phyloP scores from a whole-genome alignment of 441 rosid species.

The Brassica hybrid region DNA sequence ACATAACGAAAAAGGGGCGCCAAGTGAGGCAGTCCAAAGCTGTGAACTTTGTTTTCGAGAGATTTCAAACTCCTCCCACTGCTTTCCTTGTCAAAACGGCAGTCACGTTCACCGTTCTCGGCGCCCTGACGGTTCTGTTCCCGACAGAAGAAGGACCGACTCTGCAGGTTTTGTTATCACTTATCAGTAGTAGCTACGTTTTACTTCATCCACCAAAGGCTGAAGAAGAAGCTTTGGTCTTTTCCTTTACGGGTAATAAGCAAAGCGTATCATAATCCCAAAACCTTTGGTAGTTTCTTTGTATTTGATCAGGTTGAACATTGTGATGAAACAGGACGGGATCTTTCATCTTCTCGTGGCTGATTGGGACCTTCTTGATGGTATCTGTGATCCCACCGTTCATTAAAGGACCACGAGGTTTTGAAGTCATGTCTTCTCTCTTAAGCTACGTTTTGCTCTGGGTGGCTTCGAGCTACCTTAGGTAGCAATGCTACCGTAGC shows the following conservation, averaged over 20 bases:
- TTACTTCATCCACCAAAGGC: constrained; percentile 79
- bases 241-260: constrained; percentile 69
- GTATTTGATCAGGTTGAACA: too few relatives aligned
- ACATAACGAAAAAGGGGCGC: constrained; percentile 72
- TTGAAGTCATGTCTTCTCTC: constrained; percentile 86
- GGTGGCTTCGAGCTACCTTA: constrained; percentile 82
- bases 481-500: constrained; percentile 82
- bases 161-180: constrained; percentile 83
- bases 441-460: constrained; percentile 85
- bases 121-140: too few relatives aligned
- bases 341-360: too few relatives aligned
- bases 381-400: constrained; percentile 84
- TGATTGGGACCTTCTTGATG: too few relatives aligned
- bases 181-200: constrained; percentile 78
- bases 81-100: constrained; percentile 67
- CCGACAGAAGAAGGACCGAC: constrained; percentile 99
- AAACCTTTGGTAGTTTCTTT: too few relatives aligned
- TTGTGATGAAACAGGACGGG: too few relatives aligned
- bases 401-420: constrained; percentile 80
- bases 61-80: constrained; percentile 79
- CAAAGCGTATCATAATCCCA: too few relatives aligned
- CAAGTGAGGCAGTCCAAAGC: constrained; percentile 74
- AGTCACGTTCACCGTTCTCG: too few relatives aligned
- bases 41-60: constrained; percentile 70
- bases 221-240: constrained; percentile 75